Evolutionary conservation across 2,329 filamentous ascomycete genomes (phyloP).

Genomic region (Trichophyton mentagrophytes): DNA sequence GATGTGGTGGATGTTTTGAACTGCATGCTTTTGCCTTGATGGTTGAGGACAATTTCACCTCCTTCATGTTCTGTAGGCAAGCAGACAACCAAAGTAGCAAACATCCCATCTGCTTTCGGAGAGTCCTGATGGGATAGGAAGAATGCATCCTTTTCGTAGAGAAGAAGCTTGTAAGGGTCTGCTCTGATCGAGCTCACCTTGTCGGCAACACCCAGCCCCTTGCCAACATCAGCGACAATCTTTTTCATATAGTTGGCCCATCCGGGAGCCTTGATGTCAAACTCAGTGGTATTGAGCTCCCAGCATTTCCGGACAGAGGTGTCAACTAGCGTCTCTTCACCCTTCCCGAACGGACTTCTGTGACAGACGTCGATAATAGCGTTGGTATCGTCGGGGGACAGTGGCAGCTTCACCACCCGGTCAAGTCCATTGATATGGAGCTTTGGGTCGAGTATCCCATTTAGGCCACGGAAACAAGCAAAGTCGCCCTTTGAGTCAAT

Average conservation of each 20-base stretch:
- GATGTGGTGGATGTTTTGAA: slow-evolving; percentile 23
- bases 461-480: not conserved
- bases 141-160: slow-evolving; percentile 41
- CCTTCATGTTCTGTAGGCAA: slow-evolving; percentile 39
- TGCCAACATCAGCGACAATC: slow-evolving; percentile 8
- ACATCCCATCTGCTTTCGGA: slow-evolving; percentile 37
- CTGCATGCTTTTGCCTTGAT: slow-evolving; percentile 23
- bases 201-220: not conserved
- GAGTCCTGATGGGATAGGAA: slow-evolving; percentile 38
- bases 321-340: slow-evolving; percentile 30
- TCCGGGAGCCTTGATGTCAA: slow-evolving; percentile 25
- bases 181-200: slow-evolving; percentile 17
- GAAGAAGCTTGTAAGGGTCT: slow-evolving; percentile 36
- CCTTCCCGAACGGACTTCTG: slow-evolving; percentile 26
- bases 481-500: slow-evolving; percentile 2
- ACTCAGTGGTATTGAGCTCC: slow-evolving; percentile 31
- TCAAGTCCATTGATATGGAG: slow-evolving; percentile 12
- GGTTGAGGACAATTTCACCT: slow-evolving; percentile 33
- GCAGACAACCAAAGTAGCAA: slow-evolving; percentile 40
- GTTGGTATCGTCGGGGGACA: slow-evolving; percentile 12
- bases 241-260: slow-evolving; percentile 20
- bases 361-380: slow-evolving; percentile 13
- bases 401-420: slow-evolving; percentile 12
- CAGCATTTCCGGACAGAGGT: slow-evolving; percentile 32
- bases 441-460: slow-evolving; percentile 10